Evolutionary conservation across 1,284 basidiomycete species (phyloP), one percentile per base, ranked within the genome.

Genomic region (Trichosporon asahii): DNA sequence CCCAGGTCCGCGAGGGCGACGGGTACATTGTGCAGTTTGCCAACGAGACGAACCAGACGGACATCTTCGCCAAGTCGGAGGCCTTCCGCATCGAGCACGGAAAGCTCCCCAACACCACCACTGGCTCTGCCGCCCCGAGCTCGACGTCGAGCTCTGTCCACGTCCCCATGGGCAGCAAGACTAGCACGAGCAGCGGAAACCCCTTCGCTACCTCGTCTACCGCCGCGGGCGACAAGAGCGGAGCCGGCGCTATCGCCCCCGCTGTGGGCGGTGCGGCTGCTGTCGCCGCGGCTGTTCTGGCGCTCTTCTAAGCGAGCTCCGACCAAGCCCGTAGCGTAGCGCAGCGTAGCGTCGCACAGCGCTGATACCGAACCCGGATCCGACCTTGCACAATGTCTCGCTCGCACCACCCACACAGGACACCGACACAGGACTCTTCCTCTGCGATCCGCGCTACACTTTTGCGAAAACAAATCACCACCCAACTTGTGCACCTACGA

Each of bases 1-100:
- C 76, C 57, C 66, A 71, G n/a, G 14, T 81, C 14, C 3, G 29
- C 60, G 23, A 44, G 40, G 71, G 69, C 35, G 68, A 70, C 23
- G 82, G 80, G 64, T 88, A 86, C 78, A 75, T 79, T 53, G 84
- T 88, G 44, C 76, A 79, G 69, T 85, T 87, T 68, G 83, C 85
- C 67, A 86, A 86, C 78, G 82, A 85, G 18, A 76, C 78, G 46
- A 85, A 87, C 79, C 64, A 72, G 57, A 73, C 76, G 11, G 82
- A 86, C 68, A 77, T 87, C 35, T 85, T 82, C 68, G 86, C 86
- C 8, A 80, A 76, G 46, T 85, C 84, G 73, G 72, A 83, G 35
- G 66, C 77, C 23, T 87, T 88, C 80, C 78, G 82, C 70, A 80
- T 84, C 61, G 75, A 74, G 40, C 70, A 72, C 35, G 82, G 82